Evolutionary conservation across 441 rosid species (phyloP), one percentile per base, ranked within the genome.

Genomic region (Arabidopsis hybrid): DNA sequence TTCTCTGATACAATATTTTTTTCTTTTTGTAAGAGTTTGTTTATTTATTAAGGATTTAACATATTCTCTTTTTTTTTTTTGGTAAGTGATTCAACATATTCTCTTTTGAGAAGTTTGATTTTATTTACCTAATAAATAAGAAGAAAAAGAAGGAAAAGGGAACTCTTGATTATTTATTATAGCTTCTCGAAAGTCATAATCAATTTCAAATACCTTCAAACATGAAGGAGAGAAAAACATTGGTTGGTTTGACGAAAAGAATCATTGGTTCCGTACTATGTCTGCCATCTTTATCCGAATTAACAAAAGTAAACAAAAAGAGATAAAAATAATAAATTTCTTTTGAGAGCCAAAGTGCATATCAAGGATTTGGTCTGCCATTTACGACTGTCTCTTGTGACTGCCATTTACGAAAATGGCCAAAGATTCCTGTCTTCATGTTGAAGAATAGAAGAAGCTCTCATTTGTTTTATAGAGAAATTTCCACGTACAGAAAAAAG

Each of bases 161-260:
- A 14, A 6, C 18, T 46, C 4, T 57, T 38, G 5, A 10, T 45
- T 34, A 18, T 57, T 34, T 12, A 34, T n/a, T 12, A 13, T 21
- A 21, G 73, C 14, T 13, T 46, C 57, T 46, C 47, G 7, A 69
- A 58, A 58, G 45, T 57, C 47, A 35, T 46, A 8, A 21, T 13
- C 31, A 43, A 43, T 46, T 36, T 73, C 43, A 65, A 57, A 6
- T 52, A 32, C 34, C 45, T 34, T 59, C n/a, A 42, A 53, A 45
- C 59, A 36, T 46, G 10, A 55, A 43, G 13, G 32, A 56, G 43
- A 10, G 35, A 46, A 64, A 45, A 73, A 26, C 4, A 59, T 39
- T 66, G 67, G 60, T 66, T 31, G 72, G 72, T 66, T 59, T 66
- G 78, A 74, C 78, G 67, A 59, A 67, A 66, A 40, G 32, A 59